A percentile compares a stretch with the other conserved stretches of the same genome.
Evolutionary conservation across 2,329 filamentous ascomycete genomes (phyloP).

Genomic region (Fusarium sacchari): DNA sequence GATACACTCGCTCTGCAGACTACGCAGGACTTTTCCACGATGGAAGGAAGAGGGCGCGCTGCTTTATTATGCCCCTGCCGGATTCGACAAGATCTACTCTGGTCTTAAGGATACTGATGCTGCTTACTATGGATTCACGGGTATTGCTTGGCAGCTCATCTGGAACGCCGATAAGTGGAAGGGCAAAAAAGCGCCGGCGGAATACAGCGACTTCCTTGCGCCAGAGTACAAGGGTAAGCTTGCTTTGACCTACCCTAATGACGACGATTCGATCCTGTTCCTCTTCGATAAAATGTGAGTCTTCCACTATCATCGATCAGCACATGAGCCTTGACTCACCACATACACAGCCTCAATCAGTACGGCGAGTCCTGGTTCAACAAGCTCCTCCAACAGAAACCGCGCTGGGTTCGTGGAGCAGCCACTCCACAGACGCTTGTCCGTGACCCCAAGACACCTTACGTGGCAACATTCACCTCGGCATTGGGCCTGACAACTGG

Average conservation of each 20-base stretch:
- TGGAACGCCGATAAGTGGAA: not conserved
- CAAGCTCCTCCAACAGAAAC: not conserved
- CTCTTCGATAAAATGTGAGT: not conserved
- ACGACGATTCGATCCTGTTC: not conserved
- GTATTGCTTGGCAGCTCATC: not conserved
- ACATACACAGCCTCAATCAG: fast-evolving
- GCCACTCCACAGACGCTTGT: not conserved
- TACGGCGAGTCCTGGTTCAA: not conserved
- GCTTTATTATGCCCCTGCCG: not conserved
- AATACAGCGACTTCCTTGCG: not conserved
- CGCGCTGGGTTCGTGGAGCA: not conserved
- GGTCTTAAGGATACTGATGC: not conserved
- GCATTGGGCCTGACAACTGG: fast-evolving
- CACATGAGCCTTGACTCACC: not conserved
- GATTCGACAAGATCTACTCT: not conserved
- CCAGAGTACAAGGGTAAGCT: not conserved
- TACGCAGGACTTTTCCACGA: fast-evolving
- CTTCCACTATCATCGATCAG: not conserved
- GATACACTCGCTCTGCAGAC: not conserved
- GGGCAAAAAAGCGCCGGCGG: not conserved
- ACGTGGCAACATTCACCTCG: not conserved
- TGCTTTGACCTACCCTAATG: not conserved
- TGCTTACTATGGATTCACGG: not conserved
- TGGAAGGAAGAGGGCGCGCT: not conserved
- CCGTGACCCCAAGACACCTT: not conserved